These are phyloP conservation scores for Casuarina equisetifolia DNA, from an alignment of 306 rosid genomes.

Conservation along the genomic window DNA sequence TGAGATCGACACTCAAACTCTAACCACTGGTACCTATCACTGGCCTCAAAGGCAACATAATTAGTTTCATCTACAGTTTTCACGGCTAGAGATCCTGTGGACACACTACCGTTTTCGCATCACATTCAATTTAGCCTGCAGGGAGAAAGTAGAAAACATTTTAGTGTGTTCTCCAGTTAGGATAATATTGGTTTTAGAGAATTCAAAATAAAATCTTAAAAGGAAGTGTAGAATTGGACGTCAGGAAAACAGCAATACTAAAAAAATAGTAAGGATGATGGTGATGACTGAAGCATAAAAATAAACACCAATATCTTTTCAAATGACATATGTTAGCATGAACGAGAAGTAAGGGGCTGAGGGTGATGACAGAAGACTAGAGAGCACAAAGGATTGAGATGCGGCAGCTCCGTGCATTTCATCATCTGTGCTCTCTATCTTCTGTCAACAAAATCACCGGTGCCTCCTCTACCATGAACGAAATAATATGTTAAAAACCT, in stretches of 20 bases:
- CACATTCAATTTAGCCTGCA: not conserved
- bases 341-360: constrained; percentile 16
- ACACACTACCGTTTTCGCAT: not conserved
- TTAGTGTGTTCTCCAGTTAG: no score
- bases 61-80: not conserved
- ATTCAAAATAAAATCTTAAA: not conserved
- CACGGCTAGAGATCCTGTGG: not conserved
- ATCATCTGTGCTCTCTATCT: constrained; percentile 86
- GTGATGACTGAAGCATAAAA: not conserved
- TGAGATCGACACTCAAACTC: not conserved
- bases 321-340: not conserved
- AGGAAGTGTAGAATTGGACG: not conserved
- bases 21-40: not conserved
- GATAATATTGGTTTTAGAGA: not conserved
- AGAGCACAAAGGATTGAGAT: constrained; percentile 84
- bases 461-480: constrained; percentile 22
- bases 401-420: constrained; percentile 50
- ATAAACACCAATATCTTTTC: no score
- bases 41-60: not conserved
- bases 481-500: not conserved
- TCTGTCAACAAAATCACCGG: constrained; percentile 66
- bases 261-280: not conserved
- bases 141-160: not conserved
- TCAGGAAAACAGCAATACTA: not conserved
- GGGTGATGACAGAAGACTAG: constrained; percentile 74